Base-by-base conservation (phyloP, 345 rosid genomes). In the Lumnitzera racemosa region DNA sequence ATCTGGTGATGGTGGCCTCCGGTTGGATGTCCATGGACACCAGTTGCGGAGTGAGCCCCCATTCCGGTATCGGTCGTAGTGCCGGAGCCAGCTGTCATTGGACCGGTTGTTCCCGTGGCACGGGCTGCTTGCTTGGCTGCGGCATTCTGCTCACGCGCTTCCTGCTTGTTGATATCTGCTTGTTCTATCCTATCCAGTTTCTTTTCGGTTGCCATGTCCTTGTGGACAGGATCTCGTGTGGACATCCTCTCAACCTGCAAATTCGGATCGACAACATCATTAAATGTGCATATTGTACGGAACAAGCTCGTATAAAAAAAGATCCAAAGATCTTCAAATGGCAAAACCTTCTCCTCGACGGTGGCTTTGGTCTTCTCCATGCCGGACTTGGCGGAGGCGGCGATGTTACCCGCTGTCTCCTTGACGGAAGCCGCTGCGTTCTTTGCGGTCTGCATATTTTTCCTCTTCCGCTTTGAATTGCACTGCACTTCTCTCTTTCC, bases 311-410 rank as follows among this genome's bases (percentile, higher is more conserved):
- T 7, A 36, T 36, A 6, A 4, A 36, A 36, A 27, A 27, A 7
- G 43, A 36, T 5, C 36, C 36, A 29, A 29, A 29, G 36, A 6
- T 3, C 7, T 36, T 36, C 10, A 36, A 36, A 36, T 36, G 43
- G 9, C 43, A 36, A 36, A 25, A 91, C 97, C 90, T 87, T 87
- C 59, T 87, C 95, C 56, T 80, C 80, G 17, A 79, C 53, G 24
- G 73, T 47, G 14, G 97, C 95, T 67, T 80, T 85, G 72, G 86
- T 72, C 67, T 89, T 92, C 68, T 85, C 97, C 86, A 77, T 64
- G 56, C 87, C 96, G 65, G 95, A 67, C 70, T 70, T 80, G 31
- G 99, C 89, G 5, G 97, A 85, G 76, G 99, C 98, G 15, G 83
- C 83, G 4, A 73, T 12, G 73, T 92, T 82, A 51, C 87, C 66